These are phyloP conservation scores for Aspergillus melleus DNA, from an alignment of 2,329 filamentous ascomycete genomes.

Conservation along the genomic window DNA sequence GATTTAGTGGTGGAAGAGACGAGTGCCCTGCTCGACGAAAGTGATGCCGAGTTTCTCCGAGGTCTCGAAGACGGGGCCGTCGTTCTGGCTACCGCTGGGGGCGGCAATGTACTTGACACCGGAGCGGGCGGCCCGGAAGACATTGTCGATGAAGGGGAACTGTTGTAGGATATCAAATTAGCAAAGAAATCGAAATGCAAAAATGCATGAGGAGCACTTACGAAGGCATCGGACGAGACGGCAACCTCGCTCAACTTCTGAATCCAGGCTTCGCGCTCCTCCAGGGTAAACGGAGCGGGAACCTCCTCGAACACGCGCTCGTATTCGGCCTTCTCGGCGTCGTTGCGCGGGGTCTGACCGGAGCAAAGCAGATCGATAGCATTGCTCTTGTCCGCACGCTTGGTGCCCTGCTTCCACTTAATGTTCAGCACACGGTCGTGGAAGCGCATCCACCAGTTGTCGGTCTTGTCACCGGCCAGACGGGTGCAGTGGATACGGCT, in stretches of 20 bases:
- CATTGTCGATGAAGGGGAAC: constrained; percentile 99
- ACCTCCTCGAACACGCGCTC: constrained; percentile 89
- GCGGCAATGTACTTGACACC: constrained; percentile 96
- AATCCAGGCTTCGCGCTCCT: constrained; percentile 86
- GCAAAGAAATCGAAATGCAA: neutral
- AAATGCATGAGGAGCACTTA: constrained; percentile 50
- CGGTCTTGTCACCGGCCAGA: constrained; percentile 94
- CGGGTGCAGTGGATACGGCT: constrained; percentile 98
- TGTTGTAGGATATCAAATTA: constrained; percentile 4
- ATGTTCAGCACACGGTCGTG: constrained; percentile 83
- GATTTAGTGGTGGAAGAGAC: constrained; percentile 87
- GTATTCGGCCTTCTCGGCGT: constrained; percentile 81
- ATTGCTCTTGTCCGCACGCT: constrained; percentile 96
- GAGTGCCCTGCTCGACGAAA: constrained; percentile 91
- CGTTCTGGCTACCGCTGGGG: constrained; percentile 70
- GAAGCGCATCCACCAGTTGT: constrained; percentile 99
- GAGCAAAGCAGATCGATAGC: constrained; percentile 94
- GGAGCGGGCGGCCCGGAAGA: constrained; percentile 84
- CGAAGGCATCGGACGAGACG: constrained; percentile 92
- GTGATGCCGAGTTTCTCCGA: constrained; percentile 89
- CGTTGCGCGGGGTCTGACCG: constrained; percentile 79
- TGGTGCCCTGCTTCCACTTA: constrained; percentile 97
- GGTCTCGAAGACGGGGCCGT: constrained; percentile 64
- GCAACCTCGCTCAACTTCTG: constrained; percentile 72
- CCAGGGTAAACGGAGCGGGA: constrained; percentile 74